Conservation (phyloP, 495 filamentous ascomycete genomes). For the Penicillium antarcticum region DNA sequence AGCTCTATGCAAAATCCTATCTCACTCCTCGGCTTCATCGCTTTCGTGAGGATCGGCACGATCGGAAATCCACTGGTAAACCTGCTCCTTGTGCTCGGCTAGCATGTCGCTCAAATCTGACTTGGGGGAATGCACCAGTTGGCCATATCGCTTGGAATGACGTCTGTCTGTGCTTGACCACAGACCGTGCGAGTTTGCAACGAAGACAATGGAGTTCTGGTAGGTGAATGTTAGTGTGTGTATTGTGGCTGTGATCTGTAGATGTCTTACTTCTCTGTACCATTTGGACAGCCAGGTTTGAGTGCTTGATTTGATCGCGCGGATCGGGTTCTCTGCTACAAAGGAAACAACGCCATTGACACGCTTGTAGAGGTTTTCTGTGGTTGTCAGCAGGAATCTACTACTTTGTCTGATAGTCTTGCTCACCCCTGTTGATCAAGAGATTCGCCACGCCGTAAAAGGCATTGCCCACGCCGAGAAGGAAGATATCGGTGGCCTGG, state of each 20-base stretch:
- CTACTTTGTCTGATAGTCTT: neutral
- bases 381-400: constrained; percentile 9
- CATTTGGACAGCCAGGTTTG: constrained; percentile 63
- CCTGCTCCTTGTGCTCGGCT: constrained; percentile 53
- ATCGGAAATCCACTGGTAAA: constrained; percentile 51
- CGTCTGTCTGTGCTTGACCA: constrained; percentile 62
- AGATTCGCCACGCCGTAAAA: constrained; percentile 69
- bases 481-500: constrained; percentile 66
- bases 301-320: constrained; percentile 61
- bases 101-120: constrained; percentile 63
- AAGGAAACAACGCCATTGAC: constrained; percentile 60
- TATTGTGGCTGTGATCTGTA: too few relatives aligned
- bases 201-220: constrained; percentile 68
- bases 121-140: constrained; percentile 51
- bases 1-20: constrained; percentile 2
- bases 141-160: constrained; percentile 67
- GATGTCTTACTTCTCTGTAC: constrained; percentile 56
- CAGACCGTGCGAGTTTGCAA: constrained; percentile 64
- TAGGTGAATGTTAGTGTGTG: neutral
- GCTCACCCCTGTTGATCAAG: constrained; percentile 61
- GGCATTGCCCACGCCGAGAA: constrained; percentile 79
- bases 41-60: constrained; percentile 34
- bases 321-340: constrained; percentile 44
- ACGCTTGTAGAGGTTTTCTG: constrained; percentile 44
- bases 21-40: constrained; percentile 23